Evolutionary conservation across 768 basidiomycete species (phyloP).

Genomic region (Hygrocybe punicea): DNA sequence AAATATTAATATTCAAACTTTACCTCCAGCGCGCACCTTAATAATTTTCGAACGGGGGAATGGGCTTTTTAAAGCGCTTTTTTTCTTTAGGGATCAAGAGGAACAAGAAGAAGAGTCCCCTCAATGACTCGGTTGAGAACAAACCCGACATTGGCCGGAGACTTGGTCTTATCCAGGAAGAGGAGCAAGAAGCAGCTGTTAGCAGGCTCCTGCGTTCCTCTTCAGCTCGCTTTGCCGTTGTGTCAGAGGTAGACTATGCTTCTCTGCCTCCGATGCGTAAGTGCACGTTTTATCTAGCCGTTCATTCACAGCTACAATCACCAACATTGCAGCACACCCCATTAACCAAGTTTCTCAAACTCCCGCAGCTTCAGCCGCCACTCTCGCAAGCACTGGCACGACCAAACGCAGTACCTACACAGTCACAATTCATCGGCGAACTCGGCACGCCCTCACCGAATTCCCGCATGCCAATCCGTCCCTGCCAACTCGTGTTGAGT

Average conservation of each 20-base stretch:
- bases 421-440: slow-evolving; percentile 67
- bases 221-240: slow-evolving; percentile 61
- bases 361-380: slow-evolving; percentile 50
- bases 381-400: slow-evolving; percentile 49
- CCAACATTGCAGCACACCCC: slow-evolving; percentile 53
- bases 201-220: slow-evolving; percentile 66
- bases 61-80: slow-evolving; percentile 70
- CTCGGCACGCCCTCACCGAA: slow-evolving; percentile 57
- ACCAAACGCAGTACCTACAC: slow-evolving; percentile 61
- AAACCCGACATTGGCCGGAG: background rate
- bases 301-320: background rate
- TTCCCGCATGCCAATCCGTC: slow-evolving; percentile 55
- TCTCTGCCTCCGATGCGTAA: slow-evolving; percentile 68
- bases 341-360: slow-evolving; percentile 54
- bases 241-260: slow-evolving; percentile 53
- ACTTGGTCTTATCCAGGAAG: slow-evolving; percentile 37
- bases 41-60: slow-evolving; percentile 20
- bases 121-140: slow-evolving; percentile 16
- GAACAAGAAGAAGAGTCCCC: slow-evolving; percentile 46
- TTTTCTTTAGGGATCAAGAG: slow-evolving; percentile 67
- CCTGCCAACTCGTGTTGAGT: background rate
- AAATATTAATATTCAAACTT: background rate
- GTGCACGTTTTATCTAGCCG: slow-evolving; percentile 25
- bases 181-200: slow-evolving; percentile 48
- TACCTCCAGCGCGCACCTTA: background rate